Evolutionary conservation across 768 basidiomycete genomes (phyloP), one percentile per base, ranked within the genome.

Genomic region (Cystofilobasidium capitatum): DNA sequence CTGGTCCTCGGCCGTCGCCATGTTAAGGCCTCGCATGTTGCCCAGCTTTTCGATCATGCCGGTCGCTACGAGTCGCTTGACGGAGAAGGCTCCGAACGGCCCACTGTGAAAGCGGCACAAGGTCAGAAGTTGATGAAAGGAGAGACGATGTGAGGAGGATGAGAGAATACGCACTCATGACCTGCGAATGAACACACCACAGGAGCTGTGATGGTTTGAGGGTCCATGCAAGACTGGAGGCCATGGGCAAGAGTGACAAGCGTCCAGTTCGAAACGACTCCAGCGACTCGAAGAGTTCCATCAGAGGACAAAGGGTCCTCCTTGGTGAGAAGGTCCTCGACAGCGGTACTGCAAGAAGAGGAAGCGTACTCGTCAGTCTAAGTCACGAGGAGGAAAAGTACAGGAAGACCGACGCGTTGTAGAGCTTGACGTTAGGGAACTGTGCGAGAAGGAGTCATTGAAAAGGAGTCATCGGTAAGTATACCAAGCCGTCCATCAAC

Each of bases 171-270:
- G 12, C 31, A 58, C 58, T 89, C 87, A 72, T 88, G 86, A 14
- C 88, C 87, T 6, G 86, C 87, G 26, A 85, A 86, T 31, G 84
- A 84, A 60, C 87, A 78, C 72, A 88, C 78, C 14, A 89, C 79
- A 0, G 87, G 88, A 6, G 87, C 86, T n/a, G 87, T 88, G 76
- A 89, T 86, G 13, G 85, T 86, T 78, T 86, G 86, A 49, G 87
- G 87, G 75, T 88, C 87, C 84, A 86, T 85, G 75, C 65, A 54
- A 2, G n/a, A 44, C 77, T 88, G 87, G 58, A 86, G 87, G 71
- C 87, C 87, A 77, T 90, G 87, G 17, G 71, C 71, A 16, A 72
- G 42, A 20, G 71, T 72, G 40, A 72, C 73, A 14, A 71, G 69
- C 1, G 73, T 71, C 81, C 80, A 83, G 79, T 82, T 82, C 40